A percentile compares a stretch with the other conserved stretches of the same genome.
Evolutionary conservation across 2,329 filamentous ascomycete genomes (phyloP).

Genomic region (Exophiala lecanii-corni): DNA sequence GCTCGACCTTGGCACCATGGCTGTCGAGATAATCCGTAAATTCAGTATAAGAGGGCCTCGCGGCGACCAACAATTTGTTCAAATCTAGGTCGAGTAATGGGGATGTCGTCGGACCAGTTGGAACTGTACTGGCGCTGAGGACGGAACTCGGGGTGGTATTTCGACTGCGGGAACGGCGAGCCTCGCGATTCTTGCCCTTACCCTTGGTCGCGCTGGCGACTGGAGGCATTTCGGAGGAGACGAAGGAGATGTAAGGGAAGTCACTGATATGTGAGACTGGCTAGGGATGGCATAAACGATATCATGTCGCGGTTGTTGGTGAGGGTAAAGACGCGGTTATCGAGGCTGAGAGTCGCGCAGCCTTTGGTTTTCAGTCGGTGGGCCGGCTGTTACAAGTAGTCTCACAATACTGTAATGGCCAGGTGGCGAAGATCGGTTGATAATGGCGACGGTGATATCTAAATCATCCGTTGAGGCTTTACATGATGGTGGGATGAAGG

Average conservation of each 20-base stretch:
- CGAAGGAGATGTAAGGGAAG: not conserved
- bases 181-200: constrained; percentile 52
- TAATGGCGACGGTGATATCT: no score
- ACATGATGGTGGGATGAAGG: no score
- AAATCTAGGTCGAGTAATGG: constrained; percentile 54
- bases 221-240: constrained; percentile 35
- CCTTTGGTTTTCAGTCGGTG: no score
- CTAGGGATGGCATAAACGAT: not conserved
- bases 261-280: not conserved
- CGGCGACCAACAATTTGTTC: constrained; percentile 44
- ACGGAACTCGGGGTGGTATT: constrained; percentile 60
- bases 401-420: no score
- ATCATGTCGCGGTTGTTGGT: not conserved
- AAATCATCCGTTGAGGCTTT: no score
- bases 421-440: no score
- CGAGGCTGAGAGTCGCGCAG: no score
- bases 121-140: constrained; percentile 42
- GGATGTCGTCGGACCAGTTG: constrained; percentile 32
- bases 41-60: constrained; percentile 52
- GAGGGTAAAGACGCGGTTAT: constrained; percentile 3
- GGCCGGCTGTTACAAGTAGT: no score
- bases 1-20: constrained; percentile 45
- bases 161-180: constrained; percentile 53
- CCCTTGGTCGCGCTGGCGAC: constrained; percentile 39
- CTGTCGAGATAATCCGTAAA: constrained; percentile 53